These are phyloP conservation scores for Polyporus tsugae DNA, from an alignment of 1,284 basidiomycete genomes.

Conservation along the genomic window DNA sequence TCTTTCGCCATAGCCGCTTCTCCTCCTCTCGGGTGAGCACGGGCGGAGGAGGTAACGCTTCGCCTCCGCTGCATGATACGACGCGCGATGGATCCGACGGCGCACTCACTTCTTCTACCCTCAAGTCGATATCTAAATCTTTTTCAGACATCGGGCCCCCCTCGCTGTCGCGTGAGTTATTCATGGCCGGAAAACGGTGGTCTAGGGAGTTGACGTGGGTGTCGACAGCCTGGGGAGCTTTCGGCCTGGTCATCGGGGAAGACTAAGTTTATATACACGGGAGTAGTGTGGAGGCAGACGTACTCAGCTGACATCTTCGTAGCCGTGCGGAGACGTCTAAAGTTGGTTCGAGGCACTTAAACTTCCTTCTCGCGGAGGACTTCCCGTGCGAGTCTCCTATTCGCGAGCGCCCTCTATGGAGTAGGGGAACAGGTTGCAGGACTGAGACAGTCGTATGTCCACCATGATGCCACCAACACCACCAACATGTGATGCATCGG, in stretches of 20 bases:
- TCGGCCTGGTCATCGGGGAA: not conserved
- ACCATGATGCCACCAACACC: too few relatives aligned
- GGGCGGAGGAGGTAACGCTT: not conserved
- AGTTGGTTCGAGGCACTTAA: not conserved
- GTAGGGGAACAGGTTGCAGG: too few relatives aligned
- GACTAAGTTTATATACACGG: not conserved
- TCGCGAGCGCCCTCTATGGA: not conserved
- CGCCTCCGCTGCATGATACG: not conserved
- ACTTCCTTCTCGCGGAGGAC: not conserved
- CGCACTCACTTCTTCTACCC: not conserved
- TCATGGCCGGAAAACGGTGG: not conserved
- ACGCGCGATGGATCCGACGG: not conserved
- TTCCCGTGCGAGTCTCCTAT: not conserved
- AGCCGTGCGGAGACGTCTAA: not conserved
- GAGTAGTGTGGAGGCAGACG: not conserved
- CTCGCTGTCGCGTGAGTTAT: not conserved
- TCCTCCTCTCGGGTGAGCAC: conserved; percentile 9
- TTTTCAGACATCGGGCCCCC: not conserved
- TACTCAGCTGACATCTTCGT: not conserved
- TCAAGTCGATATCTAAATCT: not conserved
- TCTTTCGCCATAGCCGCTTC: conserved; percentile 26
- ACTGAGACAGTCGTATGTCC: too few relatives aligned
- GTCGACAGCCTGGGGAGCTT: not conserved
- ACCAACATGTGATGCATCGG: too few relatives aligned
- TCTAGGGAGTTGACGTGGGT: not conserved